Conservation (phyloP, 2,329 filamentous ascomycete genomes). For the Alternaria postmessia region DNA sequence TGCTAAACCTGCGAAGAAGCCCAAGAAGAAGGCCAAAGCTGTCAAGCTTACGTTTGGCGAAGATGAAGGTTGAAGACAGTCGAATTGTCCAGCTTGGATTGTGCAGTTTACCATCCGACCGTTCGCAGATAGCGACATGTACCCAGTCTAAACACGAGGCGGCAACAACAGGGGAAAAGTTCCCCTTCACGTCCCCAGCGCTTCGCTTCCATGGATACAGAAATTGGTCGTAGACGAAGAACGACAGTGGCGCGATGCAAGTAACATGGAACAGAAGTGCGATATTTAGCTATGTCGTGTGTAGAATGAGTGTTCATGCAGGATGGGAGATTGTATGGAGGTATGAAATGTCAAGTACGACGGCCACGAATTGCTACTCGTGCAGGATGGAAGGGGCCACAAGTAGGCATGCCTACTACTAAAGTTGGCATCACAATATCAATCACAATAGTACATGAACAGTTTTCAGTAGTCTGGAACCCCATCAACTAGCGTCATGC, state of each 20-base stretch:
- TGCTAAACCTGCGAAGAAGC: constrained; percentile 37
- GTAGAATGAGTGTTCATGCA: not conserved
- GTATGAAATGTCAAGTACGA: not conserved
- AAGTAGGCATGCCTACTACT: too few relatives aligned
- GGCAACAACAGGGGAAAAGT: not conserved
- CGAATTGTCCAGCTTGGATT: not conserved
- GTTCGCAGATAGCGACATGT: not conserved
- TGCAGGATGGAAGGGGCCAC: not conserved
- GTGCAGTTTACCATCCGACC: not conserved
- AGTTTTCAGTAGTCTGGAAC: not conserved
- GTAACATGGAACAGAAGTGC: not conserved
- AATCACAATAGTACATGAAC: not conserved
- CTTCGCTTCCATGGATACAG: not conserved
- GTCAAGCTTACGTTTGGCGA: constrained; percentile 51
- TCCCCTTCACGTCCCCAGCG: not conserved
- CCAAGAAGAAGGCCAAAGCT: constrained; percentile 48
- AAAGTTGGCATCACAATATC: not conserved
- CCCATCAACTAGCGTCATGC: not conserved
- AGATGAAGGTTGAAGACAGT: constrained; percentile 33
- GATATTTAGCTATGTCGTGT: not conserved
- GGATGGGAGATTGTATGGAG: not conserved
- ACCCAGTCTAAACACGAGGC: too few relatives aligned
- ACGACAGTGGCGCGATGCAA: not conserved
- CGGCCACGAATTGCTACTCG: not conserved
- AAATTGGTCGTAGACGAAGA: not conserved